Conservation (phyloP, 2,329 filamentous ascomycete species). For the Alternaria infectoria region DNA sequence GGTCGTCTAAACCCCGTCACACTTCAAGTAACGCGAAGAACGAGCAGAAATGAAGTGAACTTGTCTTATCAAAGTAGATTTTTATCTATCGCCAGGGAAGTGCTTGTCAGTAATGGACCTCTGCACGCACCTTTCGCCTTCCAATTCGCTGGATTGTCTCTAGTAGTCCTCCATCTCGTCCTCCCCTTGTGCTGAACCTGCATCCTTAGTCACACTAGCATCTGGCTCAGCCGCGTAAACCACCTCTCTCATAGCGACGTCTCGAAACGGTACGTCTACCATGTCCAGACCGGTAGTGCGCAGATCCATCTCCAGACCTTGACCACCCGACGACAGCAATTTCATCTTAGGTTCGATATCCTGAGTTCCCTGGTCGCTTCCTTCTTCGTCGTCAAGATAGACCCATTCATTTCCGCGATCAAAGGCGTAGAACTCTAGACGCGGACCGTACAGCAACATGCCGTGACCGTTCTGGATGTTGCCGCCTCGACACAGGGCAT, state of each 20-base stretch:
- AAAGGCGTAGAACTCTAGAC: slow-evolving; percentile 34
- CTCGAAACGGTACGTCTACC: slow-evolving; percentile 8
- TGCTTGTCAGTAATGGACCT: neutral
- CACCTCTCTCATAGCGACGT: slow-evolving; percentile 1
- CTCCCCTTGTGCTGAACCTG: neutral
- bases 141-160: neutral
- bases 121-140: neutral
- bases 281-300: neutral
- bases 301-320: slow-evolving; percentile 12
- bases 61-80: neutral
- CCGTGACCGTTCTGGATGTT: slow-evolving; percentile 23
- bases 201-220: neutral
- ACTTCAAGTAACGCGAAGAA: neutral
- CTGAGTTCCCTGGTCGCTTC: neutral
- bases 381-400: neutral
- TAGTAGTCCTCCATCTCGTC: neutral
- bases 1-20: neutral
- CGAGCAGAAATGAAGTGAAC: neutral
- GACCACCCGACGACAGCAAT: neutral
- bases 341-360: slow-evolving; percentile 1
- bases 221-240: neutral
- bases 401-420: slow-evolving; percentile 5
- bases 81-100: neutral
- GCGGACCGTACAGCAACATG: slow-evolving; percentile 32
- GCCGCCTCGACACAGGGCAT: slow-evolving; percentile 20